Evolutionary conservation across 2,329 filamentous ascomycete species (phyloP).

Genomic region (Paraphoma sp.): DNA sequence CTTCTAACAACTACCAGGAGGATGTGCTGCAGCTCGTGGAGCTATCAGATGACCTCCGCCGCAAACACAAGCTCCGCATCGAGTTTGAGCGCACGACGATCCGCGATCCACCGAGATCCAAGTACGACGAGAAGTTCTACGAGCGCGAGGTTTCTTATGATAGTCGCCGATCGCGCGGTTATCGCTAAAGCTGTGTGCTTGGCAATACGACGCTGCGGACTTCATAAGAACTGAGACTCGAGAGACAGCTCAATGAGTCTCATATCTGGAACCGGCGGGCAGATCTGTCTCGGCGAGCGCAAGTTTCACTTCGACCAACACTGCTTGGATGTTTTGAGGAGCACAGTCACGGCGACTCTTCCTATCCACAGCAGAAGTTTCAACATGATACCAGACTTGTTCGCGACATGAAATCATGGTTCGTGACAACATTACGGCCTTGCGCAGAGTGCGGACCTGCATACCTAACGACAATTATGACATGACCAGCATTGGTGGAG

Average conservation of each 20-base stretch:
- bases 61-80: constrained; percentile 65
- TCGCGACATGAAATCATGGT: constrained; percentile 36
- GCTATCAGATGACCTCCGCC: constrained; percentile 81
- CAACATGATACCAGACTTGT: constrained; percentile 39
- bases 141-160: constrained; percentile 75
- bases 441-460: constrained; percentile 14
- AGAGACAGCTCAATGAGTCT: constrained; percentile 9
- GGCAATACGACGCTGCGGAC: not conserved
- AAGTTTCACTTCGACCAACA: constrained; percentile 13
- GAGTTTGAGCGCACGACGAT: constrained; percentile 66
- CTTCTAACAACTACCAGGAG: constrained; percentile 63
- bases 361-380: constrained; percentile 27
- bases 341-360: not conserved
- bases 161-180: constrained; percentile 43
- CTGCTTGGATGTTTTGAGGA: constrained; percentile 11
- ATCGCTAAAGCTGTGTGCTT: constrained; percentile 33
- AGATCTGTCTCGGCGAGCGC: constrained; percentile 21
- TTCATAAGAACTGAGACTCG: constrained; percentile 1
- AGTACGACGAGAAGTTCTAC: constrained; percentile 69
- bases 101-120: constrained; percentile 53
- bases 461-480: constrained; percentile 43
- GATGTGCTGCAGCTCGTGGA: constrained; percentile 86
- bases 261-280: constrained; percentile 12
- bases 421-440: constrained; percentile 25
- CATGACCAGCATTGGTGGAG: constrained; percentile 45